Percentiles rank a stretch among this genome's conserved stretches.
These are phyloP conservation scores for Globisporangium perplexum DNA, from an alignment of 352 stramenopile genomes.

Conservation along the genomic window DNA sequence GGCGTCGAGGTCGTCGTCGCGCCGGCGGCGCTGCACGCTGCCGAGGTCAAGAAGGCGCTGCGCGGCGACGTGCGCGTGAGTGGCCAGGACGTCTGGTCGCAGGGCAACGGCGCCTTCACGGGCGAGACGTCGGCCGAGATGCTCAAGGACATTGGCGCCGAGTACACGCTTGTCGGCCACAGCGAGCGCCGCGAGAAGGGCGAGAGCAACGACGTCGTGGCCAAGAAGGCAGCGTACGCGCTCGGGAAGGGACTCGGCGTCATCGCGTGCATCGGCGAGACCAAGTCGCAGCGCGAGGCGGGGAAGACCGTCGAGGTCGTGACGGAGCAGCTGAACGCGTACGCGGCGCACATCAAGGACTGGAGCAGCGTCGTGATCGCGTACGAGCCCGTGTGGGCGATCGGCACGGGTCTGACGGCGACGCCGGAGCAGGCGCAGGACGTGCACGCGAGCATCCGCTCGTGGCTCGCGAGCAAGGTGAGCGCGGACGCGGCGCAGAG, in stretches of 20 bases:
- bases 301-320: conserved; percentile 93
- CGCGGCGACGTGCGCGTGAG: conserved; percentile 69
- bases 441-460: conserved; percentile 94
- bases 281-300: conserved; percentile 90
- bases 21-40: conserved; percentile 90
- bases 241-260: conserved; percentile 92
- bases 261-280: conserved; percentile 97
- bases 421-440: conserved; percentile 98
- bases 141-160: conserved; percentile 93
- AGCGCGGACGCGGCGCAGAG: conserved; percentile 86
- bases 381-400: conserved; percentile 98
- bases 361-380: conserved; percentile 95
- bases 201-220: conserved; percentile 90
- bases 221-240: conserved; percentile 92
- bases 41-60: conserved; percentile 53
- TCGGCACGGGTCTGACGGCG: conserved; percentile 97
- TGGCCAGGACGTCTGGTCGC: conserved; percentile 94
- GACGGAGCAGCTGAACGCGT: conserved; percentile 91
- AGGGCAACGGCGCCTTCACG: conserved; percentile 95
- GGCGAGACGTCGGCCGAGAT: conserved; percentile 98
- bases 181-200: conserved; percentile 93
- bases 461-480: conserved; percentile 92
- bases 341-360: conserved; percentile 85
- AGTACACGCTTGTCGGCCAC: conserved; percentile 96
- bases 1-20: conserved; percentile 96